Percentiles rank a stretch among this genome's conserved stretches.
Conservation (phyloP, 192 early-diverging fungal genomes). For the Polychytrium aggregatum region DNA sequence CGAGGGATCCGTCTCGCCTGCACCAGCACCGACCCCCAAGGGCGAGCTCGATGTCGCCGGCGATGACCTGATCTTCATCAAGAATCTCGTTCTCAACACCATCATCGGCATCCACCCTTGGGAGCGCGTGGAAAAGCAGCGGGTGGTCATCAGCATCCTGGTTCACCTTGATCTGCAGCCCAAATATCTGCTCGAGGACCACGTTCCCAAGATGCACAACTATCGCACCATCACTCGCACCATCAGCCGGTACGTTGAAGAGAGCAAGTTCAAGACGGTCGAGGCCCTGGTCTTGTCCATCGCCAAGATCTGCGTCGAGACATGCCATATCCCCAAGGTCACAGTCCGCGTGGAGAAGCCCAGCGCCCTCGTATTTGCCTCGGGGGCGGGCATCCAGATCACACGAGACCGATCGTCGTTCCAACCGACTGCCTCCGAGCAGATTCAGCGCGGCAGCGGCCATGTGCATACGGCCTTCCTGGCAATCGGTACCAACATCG, state of each 20-base stretch:
- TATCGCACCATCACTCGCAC: constrained; percentile 81
- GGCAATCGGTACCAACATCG: constrained; percentile 86
- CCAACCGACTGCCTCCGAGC: no score
- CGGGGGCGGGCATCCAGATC: constrained; percentile 80
- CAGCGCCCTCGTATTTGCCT: constrained; percentile 84
- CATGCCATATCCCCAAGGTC: constrained; percentile 80
- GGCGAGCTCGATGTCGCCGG: constrained; percentile 18
- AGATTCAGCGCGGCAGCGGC: no score
- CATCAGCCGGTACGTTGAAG: constrained; percentile 71
- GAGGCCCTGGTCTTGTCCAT: constrained; percentile 83
- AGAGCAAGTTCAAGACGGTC: constrained; percentile 84
- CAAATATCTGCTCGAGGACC: constrained; percentile 30
- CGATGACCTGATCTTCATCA: constrained; percentile 77
- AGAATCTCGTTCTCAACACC: constrained; percentile 62
- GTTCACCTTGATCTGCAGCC: constrained; percentile 56
- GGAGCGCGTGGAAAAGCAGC: constrained; percentile 91
- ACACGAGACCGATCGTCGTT: constrained; percentile 49
- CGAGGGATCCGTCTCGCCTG: neutral
- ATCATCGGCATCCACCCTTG: constrained; percentile 94
- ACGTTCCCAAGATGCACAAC: constrained; percentile 66
- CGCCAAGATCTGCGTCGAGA: constrained; percentile 62
- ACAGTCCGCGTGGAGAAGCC: constrained; percentile 90
- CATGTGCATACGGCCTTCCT: constrained; percentile 63
- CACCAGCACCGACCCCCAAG: neutral
- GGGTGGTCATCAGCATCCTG: constrained; percentile 59